phyloP scores from a whole-genome alignment of 345 rosid genomes.

The Eucalyptus marginata region DNA sequence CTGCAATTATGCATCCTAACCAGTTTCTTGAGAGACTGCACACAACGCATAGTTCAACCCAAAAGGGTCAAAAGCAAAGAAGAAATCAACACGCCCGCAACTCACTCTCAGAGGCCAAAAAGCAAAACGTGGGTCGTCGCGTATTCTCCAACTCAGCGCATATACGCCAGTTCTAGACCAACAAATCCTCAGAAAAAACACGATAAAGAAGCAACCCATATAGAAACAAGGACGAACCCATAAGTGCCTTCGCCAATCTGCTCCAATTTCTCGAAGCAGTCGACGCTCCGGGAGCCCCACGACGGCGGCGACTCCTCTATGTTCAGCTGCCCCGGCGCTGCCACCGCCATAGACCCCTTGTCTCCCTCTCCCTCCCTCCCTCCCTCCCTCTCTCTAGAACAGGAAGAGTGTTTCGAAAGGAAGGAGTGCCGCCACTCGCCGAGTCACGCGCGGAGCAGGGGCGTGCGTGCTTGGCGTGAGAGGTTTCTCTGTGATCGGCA shows the following conservation, averaged over 20 bases:
- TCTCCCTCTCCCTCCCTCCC: background rate
- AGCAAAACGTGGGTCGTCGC: background rate
- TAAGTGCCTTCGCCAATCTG: constrained; percentile 62
- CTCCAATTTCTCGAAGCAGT: constrained; percentile 46
- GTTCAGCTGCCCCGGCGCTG: constrained; percentile 41
- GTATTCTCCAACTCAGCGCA: background rate
- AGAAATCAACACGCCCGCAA: background rate
- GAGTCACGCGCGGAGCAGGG: background rate
- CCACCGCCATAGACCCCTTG: constrained; percentile 15
- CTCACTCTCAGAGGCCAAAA: background rate
- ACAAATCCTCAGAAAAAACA: background rate
- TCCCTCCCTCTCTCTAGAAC: background rate
- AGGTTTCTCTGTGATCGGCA: background rate
- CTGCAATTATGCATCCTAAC: background rate
- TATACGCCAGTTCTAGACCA: background rate
- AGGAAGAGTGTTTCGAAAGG: background rate
- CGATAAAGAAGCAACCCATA: background rate
- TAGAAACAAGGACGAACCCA: constrained; percentile 8
- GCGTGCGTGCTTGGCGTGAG: background rate
- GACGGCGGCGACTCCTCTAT: constrained; percentile 24
- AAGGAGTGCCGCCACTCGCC: background rate
- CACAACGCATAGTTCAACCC: background rate
- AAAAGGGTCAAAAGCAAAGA: background rate
- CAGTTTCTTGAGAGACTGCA: background rate
- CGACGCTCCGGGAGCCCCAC: constrained; percentile 55